phyloP scores from a whole-genome alignment of 352 stramenopile species.

The Phytopythium delawarense region DNA sequence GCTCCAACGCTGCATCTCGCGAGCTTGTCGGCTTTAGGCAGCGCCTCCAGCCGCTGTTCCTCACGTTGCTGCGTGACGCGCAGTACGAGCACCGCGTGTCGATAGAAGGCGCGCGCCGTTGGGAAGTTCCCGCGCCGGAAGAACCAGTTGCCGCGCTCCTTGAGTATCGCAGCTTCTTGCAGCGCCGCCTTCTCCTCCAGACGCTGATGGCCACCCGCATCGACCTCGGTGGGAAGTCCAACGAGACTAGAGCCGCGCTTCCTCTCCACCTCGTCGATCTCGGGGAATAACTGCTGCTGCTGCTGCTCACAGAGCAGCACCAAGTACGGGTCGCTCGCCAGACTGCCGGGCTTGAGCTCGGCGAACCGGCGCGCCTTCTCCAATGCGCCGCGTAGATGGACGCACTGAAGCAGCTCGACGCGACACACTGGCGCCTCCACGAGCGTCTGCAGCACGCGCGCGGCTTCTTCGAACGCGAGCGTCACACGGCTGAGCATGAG shows the following conservation, averaged over 20 bases:
- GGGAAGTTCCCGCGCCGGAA: constrained; percentile 60
- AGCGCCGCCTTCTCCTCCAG: constrained; percentile 16
- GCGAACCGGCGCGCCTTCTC: constrained; percentile 41
- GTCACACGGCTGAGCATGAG: constrained; percentile 54
- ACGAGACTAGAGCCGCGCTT: constrained; percentile 41
- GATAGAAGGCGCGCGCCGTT: constrained; percentile 58
- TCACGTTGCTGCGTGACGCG: constrained; percentile 36
- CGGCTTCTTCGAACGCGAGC: constrained; percentile 45
- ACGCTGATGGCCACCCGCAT: constrained; percentile 9
- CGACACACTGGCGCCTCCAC: constrained; percentile 29
- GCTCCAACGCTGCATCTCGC: constrained; percentile 42
- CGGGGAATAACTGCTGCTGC: constrained; percentile 24
- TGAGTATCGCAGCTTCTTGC: constrained; percentile 25
- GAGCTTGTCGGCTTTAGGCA: constrained; percentile 29
- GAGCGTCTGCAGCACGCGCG: constrained; percentile 61
- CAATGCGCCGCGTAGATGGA: constrained; percentile 57
- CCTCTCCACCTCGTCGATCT: constrained; percentile 54
- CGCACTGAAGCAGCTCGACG: constrained; percentile 19
- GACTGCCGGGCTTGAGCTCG: constrained; percentile 27
- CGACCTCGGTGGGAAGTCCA: constrained; percentile 32
- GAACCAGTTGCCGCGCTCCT: constrained; percentile 51
- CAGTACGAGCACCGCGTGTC: constrained; percentile 47
- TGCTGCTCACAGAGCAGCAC: constrained; percentile 39
- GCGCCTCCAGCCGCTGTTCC: constrained; percentile 30
- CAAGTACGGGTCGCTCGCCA: constrained; percentile 40